Percentiles rank a stretch among this genome's conserved stretches.
Conservation (phyloP, 805 yeast species). For the Lipomyces yamadae region DNA sequence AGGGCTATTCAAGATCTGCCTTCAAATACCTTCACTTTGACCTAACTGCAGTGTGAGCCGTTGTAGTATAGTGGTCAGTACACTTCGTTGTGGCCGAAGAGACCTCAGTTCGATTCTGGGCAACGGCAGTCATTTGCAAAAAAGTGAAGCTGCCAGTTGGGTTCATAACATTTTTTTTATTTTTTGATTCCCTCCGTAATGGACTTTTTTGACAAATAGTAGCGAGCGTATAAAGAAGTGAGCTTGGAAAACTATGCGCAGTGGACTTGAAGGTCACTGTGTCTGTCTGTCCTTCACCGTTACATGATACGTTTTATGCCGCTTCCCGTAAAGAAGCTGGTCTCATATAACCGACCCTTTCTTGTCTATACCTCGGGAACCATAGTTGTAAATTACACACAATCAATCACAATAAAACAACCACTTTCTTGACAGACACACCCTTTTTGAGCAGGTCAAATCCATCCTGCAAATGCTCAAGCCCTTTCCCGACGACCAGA, state of each 20-base stretch:
- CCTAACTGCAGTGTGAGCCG: constrained; percentile 46
- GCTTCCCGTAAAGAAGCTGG: too few relatives aligned
- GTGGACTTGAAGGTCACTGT: too few relatives aligned
- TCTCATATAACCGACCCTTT: too few relatives aligned
- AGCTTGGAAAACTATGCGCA: too few relatives aligned
- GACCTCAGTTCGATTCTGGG: constrained; percentile 78
- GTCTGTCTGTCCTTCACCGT: too few relatives aligned
- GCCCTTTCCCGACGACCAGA: neutral
- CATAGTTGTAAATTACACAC: too few relatives aligned
- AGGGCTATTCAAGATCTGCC: constrained; percentile 13
- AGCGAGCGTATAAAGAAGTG: too few relatives aligned
- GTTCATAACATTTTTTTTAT: constrained; percentile 13
- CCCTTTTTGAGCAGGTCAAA: neutral
- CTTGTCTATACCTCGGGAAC: too few relatives aligned
- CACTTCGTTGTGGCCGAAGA: constrained; percentile 75
- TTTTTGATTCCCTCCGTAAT: neutral
- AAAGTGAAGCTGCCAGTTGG: constrained; percentile 2
- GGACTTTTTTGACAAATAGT: too few relatives aligned
- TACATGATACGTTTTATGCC: too few relatives aligned
- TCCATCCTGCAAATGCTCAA: constrained; percentile 4
- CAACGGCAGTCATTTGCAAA: constrained; percentile 53
- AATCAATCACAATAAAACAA: neutral
- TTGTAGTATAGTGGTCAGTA: constrained; percentile 71
- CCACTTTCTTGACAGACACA: neutral
- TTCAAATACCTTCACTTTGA: too few relatives aligned